Evolutionary conservation across 1,139 yeast genomes (phyloP), one percentile per base, ranked within the genome.

Genomic region (Yamadazyma aaseri): DNA sequence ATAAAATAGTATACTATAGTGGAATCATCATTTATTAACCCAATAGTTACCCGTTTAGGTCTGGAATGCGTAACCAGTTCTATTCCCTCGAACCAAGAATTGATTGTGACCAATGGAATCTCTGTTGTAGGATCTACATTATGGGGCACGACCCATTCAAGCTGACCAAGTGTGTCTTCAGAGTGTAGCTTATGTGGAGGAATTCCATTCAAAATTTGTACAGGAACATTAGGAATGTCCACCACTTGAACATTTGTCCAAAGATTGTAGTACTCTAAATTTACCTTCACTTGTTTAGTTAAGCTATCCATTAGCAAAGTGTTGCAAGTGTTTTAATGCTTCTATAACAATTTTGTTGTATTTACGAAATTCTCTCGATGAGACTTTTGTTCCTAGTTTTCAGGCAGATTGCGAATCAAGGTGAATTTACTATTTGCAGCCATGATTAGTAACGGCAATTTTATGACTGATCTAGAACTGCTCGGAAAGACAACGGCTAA

Each of bases 1-100:
- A 81, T 68, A 46, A 77, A 71, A 49, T 82, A 82, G 48, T 80
- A 83, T 5, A 81, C 83, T 3, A 83, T 69, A 0, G 87, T 79
- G 0, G 85, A 81, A 52, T 82, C 90, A 35, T 69, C 68, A 36
- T 80, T 77, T 6, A 75, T 66, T 42, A 82, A 60, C 1, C 76
- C 87, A 51, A 80, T 55, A 0, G 80, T 61, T 2, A 82, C 36
- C 32, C 81, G 55, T 15, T 50, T 50, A 0, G 67, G 74, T 36
- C 65, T 51, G 3, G 13, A 20, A 9, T 40, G 38, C 5, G 29
- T 18, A 5, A 51, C 18, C 5, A 29, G 20, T 9, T 41, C 44
- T 9, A 64, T 51, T 12, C 32, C 44, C 2, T 33, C 44, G 38
- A 68, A 68, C 70, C 70, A 66, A 17, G 35, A 23, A 28, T 55